Conservation (phyloP, 768 basidiomycete genomes). For the Trichaptum fuscoviolaceum region DNA sequence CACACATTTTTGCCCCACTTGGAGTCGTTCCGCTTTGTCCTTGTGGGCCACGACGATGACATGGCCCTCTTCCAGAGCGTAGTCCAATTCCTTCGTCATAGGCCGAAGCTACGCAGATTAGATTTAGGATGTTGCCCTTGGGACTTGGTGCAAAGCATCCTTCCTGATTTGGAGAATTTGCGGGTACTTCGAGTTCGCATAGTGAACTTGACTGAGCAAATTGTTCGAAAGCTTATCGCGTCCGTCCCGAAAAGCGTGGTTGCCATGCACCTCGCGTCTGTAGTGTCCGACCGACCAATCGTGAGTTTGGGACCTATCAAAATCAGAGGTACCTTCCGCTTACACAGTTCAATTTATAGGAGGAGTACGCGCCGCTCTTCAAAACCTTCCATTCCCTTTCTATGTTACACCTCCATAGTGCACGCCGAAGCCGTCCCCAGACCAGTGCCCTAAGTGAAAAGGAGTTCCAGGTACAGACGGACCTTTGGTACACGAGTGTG, state of each 20-base stretch:
- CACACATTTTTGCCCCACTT: slow-evolving; percentile 62
- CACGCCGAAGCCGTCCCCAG: slow-evolving; percentile 44
- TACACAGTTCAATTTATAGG: slow-evolving; percentile 24
- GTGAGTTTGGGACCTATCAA: slow-evolving; percentile 26
- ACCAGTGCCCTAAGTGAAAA: slow-evolving; percentile 55
- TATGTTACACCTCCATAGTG: slow-evolving; percentile 55
- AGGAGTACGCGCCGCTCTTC: slow-evolving; percentile 49
- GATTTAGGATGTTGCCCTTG: slow-evolving; percentile 65
- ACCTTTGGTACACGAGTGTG: slow-evolving; percentile 47
- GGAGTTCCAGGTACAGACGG: slow-evolving; percentile 52
- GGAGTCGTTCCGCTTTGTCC: slow-evolving; percentile 56
- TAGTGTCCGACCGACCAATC: slow-evolving; percentile 44
- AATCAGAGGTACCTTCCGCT: neutral
- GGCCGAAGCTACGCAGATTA: slow-evolving; percentile 45
- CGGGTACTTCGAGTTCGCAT: slow-evolving; percentile 57
- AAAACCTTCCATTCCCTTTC: slow-evolving; percentile 42
- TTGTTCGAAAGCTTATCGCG: slow-evolving; percentile 33
- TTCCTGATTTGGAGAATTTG: slow-evolving; percentile 47
- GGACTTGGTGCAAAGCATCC: slow-evolving; percentile 47
- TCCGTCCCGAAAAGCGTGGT: slow-evolving; percentile 33
- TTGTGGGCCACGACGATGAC: slow-evolving; percentile 61
- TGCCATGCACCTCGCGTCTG: slow-evolving; percentile 49
- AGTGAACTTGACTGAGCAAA: slow-evolving; percentile 37
- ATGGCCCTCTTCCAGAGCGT: slow-evolving; percentile 46
- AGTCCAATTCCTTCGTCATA: slow-evolving; percentile 44